Evolutionary conservation across 2,329 filamentous ascomycete species (phyloP), one percentile per base, ranked within the genome.

Genomic region (Sphaerulina populicola): DNA sequence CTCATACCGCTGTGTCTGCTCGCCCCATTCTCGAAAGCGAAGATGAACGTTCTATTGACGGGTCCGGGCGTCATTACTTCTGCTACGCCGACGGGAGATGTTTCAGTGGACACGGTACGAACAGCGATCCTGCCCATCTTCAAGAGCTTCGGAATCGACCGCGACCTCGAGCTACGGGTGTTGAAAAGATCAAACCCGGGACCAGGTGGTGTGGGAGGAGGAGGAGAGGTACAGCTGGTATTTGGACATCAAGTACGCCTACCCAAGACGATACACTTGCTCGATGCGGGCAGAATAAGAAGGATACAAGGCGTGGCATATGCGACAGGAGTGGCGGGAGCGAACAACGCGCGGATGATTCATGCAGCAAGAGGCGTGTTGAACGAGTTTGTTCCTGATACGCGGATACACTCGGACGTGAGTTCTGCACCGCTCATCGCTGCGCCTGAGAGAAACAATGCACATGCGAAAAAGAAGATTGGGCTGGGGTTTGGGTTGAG

Each of bases 291-390:
- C 6, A 77, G 87, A 50, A 85, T 98, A 63, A 91, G 89, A 77
- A 82, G 83, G 60, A 86, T 98, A 59, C 79, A 91, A 51, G 93
- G 93, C 53, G 93, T 98, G 39, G 90, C 93, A 43, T 98, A 97
- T 70, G 86, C 86, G 49, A 89, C 88, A 0, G 93, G 94, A 42
- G 90, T 97, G 0, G 86, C 87, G 9, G 91, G 87, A 0, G 89
- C 85, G 44, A 96, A 96, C 68, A 98, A 97, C 67, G 87, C 85
- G 56, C 79, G 93, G 57, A 94, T 96, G 86, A 98, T 97, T 64
- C 87, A 95, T 64, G 81, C 85, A 2, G 89, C 90, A 9, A 78
- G 91, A 60, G 88, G 88, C 43, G 78, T 98, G 9, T 75, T 98
- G 42, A 98, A 98, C 67, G 77, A 82, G 4, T 77, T 98, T 51